phyloP scores from a whole-genome alignment of 805 yeast genomes.

The Kluyveromyces starmeri region DNA sequence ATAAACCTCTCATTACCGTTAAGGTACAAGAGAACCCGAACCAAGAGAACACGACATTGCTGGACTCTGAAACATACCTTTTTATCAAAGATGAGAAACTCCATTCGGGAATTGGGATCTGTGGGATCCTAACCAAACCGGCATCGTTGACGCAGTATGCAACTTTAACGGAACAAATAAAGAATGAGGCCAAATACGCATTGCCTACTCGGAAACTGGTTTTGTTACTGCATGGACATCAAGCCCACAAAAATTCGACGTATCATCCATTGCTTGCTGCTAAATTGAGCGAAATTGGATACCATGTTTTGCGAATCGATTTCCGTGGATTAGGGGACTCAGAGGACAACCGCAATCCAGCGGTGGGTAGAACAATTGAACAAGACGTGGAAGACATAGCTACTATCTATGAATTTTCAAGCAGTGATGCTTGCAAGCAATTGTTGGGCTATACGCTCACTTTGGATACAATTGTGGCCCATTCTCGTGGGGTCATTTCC shows the following conservation, averaged over 20 bases:
- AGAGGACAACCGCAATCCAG: constrained; percentile 30
- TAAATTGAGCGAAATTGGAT: constrained; percentile 51
- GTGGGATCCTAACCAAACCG: constrained; percentile 32
- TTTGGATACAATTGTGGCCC: constrained; percentile 56
- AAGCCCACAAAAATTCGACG: constrained; percentile 74
- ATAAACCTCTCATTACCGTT: not conserved
- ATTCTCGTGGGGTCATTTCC: constrained; percentile 73
- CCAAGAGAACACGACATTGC: not conserved
- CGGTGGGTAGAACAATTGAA: constrained; percentile 45
- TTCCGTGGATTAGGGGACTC: constrained; percentile 83
- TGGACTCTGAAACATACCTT: constrained; percentile 14
- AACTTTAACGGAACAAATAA: constrained; percentile 11
- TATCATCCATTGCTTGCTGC: constrained; percentile 60
- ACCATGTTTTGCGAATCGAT: constrained; percentile 66
- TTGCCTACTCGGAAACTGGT: constrained; percentile 41
- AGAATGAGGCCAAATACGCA: constrained; percentile 12
- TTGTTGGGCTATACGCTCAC: constrained; percentile 34
- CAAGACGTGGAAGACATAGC: constrained; percentile 67
- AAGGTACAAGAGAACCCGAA: not conserved
- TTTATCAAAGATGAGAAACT: constrained; percentile 15
- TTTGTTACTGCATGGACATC: constrained; percentile 72
- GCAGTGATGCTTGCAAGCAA: constrained; percentile 22
- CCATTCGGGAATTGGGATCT: constrained; percentile 26
- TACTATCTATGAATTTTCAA: constrained; percentile 31
- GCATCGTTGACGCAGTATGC: constrained; percentile 18